phyloP scores from a whole-genome alignment of 768 basidiomycete species.

The Megacollybia marginata region DNA sequence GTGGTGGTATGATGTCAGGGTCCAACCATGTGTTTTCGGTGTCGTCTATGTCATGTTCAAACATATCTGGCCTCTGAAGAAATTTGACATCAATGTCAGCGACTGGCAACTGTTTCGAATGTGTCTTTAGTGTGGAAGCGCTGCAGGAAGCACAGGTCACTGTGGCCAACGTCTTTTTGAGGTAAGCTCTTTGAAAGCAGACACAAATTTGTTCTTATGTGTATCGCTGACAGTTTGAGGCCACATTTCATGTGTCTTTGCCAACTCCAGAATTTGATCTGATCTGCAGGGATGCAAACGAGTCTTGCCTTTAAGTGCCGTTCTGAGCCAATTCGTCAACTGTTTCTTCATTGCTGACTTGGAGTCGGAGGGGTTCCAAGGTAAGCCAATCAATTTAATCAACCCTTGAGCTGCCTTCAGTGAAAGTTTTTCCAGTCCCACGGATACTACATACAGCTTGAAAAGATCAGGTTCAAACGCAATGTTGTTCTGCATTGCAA shows the following conservation, averaged over 20 bases:
- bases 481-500: neutral
- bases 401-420: neutral
- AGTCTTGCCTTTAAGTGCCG: neutral
- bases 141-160: neutral
- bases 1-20: neutral
- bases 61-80: neutral
- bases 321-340: neutral
- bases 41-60: neutral
- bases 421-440: neutral
- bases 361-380: neutral
- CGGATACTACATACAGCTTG: neutral
- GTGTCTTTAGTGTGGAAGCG: neutral
- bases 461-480: neutral
- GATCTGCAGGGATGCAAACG: neutral
- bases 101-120: neutral
- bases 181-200: neutral
- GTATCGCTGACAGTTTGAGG: neutral
- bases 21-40: neutral
- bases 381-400: neutral
- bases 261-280: neutral
- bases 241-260: neutral
- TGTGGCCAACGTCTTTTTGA: neutral
- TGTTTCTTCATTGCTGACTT: neutral
- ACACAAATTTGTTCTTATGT: neutral
- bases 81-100: neutral